These are phyloP conservation scores for Albifimbria verrucaria DNA, from an alignment of 2,329 filamentous ascomycete genomes.

Conservation along the genomic window DNA sequence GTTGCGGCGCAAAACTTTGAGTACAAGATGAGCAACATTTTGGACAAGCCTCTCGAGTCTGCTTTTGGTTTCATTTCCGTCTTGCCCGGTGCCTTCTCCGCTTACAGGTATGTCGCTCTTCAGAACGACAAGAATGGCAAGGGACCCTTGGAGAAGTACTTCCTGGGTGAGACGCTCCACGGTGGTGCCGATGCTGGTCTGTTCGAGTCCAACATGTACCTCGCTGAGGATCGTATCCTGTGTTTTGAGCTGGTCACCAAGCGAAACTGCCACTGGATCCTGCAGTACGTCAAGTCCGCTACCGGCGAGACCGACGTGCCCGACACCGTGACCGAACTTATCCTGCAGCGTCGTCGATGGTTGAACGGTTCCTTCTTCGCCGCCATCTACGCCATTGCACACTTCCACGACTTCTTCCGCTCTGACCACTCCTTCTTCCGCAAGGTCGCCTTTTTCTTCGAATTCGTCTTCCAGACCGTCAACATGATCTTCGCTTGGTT, in stretches of 20 bases:
- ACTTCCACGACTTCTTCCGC: conserved; percentile 95
- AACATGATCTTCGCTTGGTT: conserved; percentile 99
- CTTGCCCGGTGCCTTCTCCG: conserved; percentile 95
- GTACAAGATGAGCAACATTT: conserved; percentile 99
- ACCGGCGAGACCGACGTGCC: conserved; percentile 97
- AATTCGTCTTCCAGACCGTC: conserved; percentile 91
- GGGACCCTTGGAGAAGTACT: conserved; percentile 94
- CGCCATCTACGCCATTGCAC: conserved; percentile 88
- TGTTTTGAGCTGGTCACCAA: conserved; percentile 98
- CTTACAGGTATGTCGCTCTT: conserved; percentile 89
- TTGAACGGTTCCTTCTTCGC: conserved; percentile 98
- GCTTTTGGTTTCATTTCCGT: conserved; percentile 98
- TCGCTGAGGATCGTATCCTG: conserved; percentile 96
- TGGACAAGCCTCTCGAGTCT: conserved; percentile 96
- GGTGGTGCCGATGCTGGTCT: conserved; percentile 88
- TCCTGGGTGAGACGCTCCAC: conserved; percentile 94
- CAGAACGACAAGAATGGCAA: conserved; percentile 96
- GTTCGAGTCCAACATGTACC: conserved; percentile 99
- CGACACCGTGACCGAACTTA: conserved; percentile 88
- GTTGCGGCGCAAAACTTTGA: conserved; percentile 98
- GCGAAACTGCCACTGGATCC: conserved; percentile 93
- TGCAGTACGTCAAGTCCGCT: conserved; percentile 97
- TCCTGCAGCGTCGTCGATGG: conserved; percentile 94
- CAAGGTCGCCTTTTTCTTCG: conserved; percentile 85
- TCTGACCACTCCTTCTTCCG: conserved; percentile 84